Conservation (phyloP, 495 filamentous ascomycete genomes). For the Penicillium macrosclerotiorum region DNA sequence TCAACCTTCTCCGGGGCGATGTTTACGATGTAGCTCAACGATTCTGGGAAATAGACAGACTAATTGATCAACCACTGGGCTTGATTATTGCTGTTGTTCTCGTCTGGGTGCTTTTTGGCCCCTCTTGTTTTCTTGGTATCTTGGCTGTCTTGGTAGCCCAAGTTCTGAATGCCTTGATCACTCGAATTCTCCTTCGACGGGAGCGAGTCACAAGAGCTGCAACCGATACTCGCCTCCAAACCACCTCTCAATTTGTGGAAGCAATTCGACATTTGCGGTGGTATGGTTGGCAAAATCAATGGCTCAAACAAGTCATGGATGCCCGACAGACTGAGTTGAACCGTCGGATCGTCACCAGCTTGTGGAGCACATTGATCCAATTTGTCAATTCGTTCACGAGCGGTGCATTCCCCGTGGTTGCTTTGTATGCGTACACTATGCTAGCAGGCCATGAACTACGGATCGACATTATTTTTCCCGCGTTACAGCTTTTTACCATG, state of each 20-base stretch:
- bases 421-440: slow-evolving; percentile 74
- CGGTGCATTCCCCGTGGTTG: slow-evolving; percentile 72
- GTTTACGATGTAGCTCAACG: slow-evolving; percentile 79
- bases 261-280: slow-evolving; percentile 81
- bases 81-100: slow-evolving; percentile 65
- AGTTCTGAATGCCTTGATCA: slow-evolving; percentile 59
- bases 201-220: slow-evolving; percentile 63
- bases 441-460: slow-evolving; percentile 61
- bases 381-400: slow-evolving; percentile 63
- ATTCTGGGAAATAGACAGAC: slow-evolving; percentile 75
- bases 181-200: slow-evolving; percentile 57
- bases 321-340: slow-evolving; percentile 65
- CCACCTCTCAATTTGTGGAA: slow-evolving; percentile 76
- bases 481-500: slow-evolving; percentile 73
- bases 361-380: slow-evolving; percentile 57
- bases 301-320: slow-evolving; percentile 71
- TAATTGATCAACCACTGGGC: slow-evolving; percentile 67
- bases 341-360: slow-evolving; percentile 59
- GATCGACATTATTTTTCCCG: slow-evolving; percentile 79
- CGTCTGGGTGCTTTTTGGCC: slow-evolving; percentile 73
- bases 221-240: slow-evolving; percentile 71
- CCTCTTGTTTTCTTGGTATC: slow-evolving; percentile 73
- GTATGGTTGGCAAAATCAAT: slow-evolving; percentile 83
- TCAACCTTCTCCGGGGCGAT: slow-evolving; percentile 76
- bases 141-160: slow-evolving; percentile 63